Evolutionary conservation across 805 yeast genomes (phyloP).

Genomic region (Saturnispora quitensis): DNA sequence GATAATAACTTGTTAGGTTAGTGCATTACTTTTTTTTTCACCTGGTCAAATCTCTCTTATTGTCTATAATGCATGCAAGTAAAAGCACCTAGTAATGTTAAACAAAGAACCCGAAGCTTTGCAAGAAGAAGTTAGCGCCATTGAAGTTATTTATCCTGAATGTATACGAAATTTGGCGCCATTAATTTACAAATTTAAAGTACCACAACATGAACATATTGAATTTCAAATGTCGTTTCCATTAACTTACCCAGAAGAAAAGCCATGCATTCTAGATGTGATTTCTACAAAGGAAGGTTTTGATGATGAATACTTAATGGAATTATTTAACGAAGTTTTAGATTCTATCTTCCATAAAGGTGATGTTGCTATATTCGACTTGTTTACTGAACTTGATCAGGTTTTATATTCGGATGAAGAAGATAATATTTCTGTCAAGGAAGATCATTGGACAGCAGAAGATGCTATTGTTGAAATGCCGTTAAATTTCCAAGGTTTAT

Average conservation of each 20-base stretch:
- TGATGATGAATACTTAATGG: slow-evolving; percentile 41
- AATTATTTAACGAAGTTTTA: slow-evolving; percentile 41
- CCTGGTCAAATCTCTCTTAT: neutral
- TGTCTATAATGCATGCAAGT: neutral
- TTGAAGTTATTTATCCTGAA: slow-evolving; percentile 81
- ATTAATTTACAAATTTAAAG: slow-evolving; percentile 36
- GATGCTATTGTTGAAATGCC: slow-evolving; percentile 6
- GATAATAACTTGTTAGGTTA: neutral
- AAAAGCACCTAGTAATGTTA: neutral
- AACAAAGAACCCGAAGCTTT: slow-evolving; percentile 25
- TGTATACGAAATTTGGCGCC: slow-evolving; percentile 34
- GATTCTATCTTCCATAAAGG: slow-evolving; percentile 47
- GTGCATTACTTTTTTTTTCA: neutral
- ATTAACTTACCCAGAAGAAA: slow-evolving; percentile 50
- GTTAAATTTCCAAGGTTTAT: neutral
- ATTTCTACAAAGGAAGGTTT: slow-evolving; percentile 19
- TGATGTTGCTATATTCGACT: slow-evolving; percentile 71
- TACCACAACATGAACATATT: slow-evolving; percentile 57
- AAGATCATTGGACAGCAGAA: slow-evolving; percentile 19
- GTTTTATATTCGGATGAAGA: slow-evolving; percentile 33
- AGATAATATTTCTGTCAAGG: slow-evolving; percentile 18
- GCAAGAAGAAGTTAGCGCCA: slow-evolving; percentile 67
- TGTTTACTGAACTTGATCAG: slow-evolving; percentile 57
- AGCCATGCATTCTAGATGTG: slow-evolving; percentile 60
- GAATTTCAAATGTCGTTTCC: slow-evolving; percentile 68